Evolutionary conservation across 805 yeast genomes (phyloP).

Genomic region (Danielia reshetovae): DNA sequence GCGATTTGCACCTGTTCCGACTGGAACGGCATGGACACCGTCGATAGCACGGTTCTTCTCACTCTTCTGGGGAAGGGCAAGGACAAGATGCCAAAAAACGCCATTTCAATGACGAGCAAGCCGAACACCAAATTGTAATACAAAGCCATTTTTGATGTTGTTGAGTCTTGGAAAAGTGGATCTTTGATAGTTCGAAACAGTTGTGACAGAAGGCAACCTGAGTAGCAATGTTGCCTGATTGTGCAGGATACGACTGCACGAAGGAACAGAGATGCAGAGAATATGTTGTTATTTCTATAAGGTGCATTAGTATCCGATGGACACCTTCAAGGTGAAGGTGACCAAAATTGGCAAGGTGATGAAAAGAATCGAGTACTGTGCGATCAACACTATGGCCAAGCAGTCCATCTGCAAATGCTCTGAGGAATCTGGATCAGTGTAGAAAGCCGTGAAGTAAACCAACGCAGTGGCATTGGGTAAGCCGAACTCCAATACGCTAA

Average conservation of each 20-base stretch:
- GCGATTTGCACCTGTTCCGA: slow-evolving; percentile 71
- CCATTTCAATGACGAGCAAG: slow-evolving; percentile 76
- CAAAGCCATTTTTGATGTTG: slow-evolving; percentile 41
- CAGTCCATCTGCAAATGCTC: slow-evolving; percentile 76
- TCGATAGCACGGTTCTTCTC: slow-evolving; percentile 62
- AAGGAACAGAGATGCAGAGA: too few species aligned
- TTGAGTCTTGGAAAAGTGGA: too few species aligned
- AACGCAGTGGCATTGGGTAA: slow-evolving; percentile 88
- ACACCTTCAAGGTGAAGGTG: slow-evolving; percentile 59
- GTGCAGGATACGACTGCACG: not conserved
- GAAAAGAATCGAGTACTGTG: slow-evolving; percentile 66
- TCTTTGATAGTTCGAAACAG: too few species aligned
- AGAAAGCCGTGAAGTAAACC: slow-evolving; percentile 84
- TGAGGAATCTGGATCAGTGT: slow-evolving; percentile 58
- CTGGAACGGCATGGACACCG: slow-evolving; percentile 65
- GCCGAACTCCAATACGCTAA: slow-evolving; percentile 69
- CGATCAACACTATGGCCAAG: slow-evolving; percentile 68
- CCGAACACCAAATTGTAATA: slow-evolving; percentile 58
- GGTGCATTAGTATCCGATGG: slow-evolving; percentile 39
- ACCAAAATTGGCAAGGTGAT: slow-evolving; percentile 72
- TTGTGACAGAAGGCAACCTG: not conserved
- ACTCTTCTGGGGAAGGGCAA: slow-evolving; percentile 77
- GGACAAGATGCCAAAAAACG: slow-evolving; percentile 71
- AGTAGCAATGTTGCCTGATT: not conserved
- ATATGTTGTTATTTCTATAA: too few species aligned